These are phyloP conservation scores for Hymenoscyphus fraxineus DNA, from an alignment of 2,329 filamentous ascomycete species.

Conservation along the genomic window DNA sequence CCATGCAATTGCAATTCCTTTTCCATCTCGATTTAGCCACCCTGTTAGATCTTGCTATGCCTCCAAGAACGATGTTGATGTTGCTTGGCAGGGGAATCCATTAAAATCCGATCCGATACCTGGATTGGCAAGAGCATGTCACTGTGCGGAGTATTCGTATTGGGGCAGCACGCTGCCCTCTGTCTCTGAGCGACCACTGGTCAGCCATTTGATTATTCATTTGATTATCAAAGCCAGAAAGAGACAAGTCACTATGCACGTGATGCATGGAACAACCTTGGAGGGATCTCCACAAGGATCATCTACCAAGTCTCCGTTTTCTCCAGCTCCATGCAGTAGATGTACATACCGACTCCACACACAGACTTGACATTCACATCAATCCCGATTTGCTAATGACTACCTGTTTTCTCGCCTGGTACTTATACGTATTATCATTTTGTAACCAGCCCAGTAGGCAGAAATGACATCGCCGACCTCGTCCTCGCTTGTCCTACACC, in stretches of 20 bases:
- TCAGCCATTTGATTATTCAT: background rate
- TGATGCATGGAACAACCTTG: slow-evolving; percentile 21
- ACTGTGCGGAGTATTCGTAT: background rate
- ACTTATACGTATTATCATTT: too few species aligned
- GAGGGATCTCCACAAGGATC: slow-evolving; percentile 21
- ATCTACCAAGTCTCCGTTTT: background rate
- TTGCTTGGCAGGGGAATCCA: slow-evolving; percentile 4
- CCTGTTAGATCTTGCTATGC: slow-evolving; percentile 17
- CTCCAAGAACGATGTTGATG: background rate
- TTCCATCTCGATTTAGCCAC: slow-evolving; percentile 11
- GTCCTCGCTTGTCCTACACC: background rate
- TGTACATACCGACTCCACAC: background rate
- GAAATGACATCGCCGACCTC: slow-evolving; percentile 9
- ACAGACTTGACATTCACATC: too few species aligned
- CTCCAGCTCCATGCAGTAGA: background rate
- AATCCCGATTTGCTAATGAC: too few species aligned
- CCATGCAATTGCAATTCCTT: slow-evolving; percentile 1
- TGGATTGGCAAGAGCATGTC: background rate
- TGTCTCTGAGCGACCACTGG: background rate
- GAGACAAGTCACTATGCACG: slow-evolving; percentile 13
- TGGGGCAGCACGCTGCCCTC: background rate
- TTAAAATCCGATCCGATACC: background rate
- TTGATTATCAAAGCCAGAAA: background rate
- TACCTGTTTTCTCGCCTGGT: slow-evolving; percentile 9
- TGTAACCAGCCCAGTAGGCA: background rate